Conservation (phyloP, 2,329 filamentous ascomycete genomes). For the Thermochaetoides dissita region DNA sequence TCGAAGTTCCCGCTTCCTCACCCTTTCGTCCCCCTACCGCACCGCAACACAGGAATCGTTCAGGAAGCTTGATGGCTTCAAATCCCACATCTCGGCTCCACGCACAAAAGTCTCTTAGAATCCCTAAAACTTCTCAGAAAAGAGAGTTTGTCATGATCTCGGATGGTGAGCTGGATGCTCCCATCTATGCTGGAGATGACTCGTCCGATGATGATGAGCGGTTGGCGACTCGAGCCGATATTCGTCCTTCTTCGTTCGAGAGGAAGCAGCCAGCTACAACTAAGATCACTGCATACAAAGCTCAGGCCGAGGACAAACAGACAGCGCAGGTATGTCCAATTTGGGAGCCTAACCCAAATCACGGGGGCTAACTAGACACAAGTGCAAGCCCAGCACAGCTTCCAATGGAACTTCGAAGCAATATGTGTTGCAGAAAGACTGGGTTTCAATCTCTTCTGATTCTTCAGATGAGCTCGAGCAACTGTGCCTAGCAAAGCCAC, state of each 20-base stretch:
- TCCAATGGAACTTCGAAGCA: too few species aligned
- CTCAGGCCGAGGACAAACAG: background rate
- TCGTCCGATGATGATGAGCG: constrained; percentile 42
- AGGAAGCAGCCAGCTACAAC: constrained; percentile 22
- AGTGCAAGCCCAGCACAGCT: too few species aligned
- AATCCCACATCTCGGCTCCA: constrained; percentile 49
- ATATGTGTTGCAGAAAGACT: constrained; percentile 12
- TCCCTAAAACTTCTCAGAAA: constrained; percentile 17
- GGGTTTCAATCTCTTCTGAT: constrained; percentile 8
- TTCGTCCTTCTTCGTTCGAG: constrained; percentile 45
- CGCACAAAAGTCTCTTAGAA: constrained; percentile 15
- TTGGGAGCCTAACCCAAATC: too few species aligned
- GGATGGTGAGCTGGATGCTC: constrained; percentile 19
- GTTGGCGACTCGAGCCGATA: constrained; percentile 45
- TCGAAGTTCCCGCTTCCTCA: constrained; percentile 86
- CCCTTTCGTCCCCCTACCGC: constrained; percentile 38
- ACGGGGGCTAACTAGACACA: too few species aligned
- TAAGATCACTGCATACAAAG: background rate
- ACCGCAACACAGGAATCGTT: constrained; percentile 13
- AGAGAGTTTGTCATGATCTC: constrained; percentile 21
- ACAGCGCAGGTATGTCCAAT: too few species aligned
- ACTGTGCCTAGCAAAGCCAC: too few species aligned
- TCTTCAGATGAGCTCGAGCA: constrained; percentile 10
- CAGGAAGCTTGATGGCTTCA: constrained; percentile 50
- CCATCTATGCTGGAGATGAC: constrained; percentile 30